A percentile compares a stretch with the other conserved stretches of the same genome.
These are phyloP conservation scores for Pseudopyrenochaeta lycopersici DNA, from an alignment of 2,329 filamentous ascomycete species.

Conservation along the genomic window DNA sequence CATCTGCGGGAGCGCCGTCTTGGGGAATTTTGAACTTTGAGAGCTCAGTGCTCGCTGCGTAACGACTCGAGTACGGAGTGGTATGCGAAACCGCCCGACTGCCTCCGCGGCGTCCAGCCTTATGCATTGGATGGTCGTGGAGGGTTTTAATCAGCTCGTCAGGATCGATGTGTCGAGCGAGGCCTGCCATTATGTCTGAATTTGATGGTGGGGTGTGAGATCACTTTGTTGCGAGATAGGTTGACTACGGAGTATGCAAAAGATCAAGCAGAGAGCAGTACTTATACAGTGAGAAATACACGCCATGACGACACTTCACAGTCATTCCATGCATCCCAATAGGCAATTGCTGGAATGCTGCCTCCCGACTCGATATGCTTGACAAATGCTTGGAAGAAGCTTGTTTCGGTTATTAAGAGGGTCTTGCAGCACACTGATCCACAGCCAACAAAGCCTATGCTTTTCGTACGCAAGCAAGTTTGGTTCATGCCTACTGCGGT, in stretches of 20 bases:
- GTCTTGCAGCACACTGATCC: not conserved
- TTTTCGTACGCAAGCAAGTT: not conserved
- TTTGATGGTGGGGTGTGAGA: not conserved
- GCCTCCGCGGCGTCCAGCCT: constrained; percentile 47
- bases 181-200: constrained; percentile 54
- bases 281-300: not conserved
- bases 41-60: constrained; percentile 63
- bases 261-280: not conserved
- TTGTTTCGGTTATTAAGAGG: constrained; percentile 26
- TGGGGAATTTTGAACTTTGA: constrained; percentile 68
- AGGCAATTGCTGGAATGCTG: constrained; percentile 1
- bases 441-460: not conserved
- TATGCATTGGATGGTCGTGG: constrained; percentile 56
- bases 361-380: constrained; percentile 32
- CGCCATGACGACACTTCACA: constrained; percentile 21
- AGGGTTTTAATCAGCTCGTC: constrained; percentile 63
- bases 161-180: constrained; percentile 63
- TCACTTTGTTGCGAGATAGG: not conserved
- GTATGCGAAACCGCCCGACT: constrained; percentile 58
- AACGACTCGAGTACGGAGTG: constrained; percentile 66
- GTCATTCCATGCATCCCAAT: constrained; percentile 3
- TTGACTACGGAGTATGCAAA: not conserved
- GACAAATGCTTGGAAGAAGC: constrained; percentile 39
- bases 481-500: not conserved
- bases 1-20: constrained; percentile 67